Percentiles rank a stretch among this genome's conserved stretches.
Conservation (phyloP, 2,329 filamentous ascomycete species). For the Aspergillus ochraceus region DNA sequence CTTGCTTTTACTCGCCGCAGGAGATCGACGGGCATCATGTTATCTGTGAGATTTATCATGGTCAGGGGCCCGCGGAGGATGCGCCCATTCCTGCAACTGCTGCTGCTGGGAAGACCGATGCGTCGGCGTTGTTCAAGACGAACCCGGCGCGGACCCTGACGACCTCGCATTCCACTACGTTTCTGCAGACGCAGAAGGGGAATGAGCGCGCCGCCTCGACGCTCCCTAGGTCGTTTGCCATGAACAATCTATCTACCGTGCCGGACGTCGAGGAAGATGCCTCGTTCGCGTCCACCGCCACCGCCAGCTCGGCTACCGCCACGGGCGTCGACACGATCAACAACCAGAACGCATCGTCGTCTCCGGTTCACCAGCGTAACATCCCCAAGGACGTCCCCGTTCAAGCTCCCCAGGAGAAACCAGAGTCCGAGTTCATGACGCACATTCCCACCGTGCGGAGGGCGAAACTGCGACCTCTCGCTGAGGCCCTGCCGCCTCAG, state of each 20-base stretch:
- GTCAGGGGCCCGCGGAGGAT: constrained; percentile 64
- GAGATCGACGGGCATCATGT: constrained; percentile 69
- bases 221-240: constrained; percentile 41
- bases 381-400: constrained; percentile 20
- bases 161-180: constrained; percentile 36
- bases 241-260: constrained; percentile 37
- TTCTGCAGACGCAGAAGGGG: constrained; percentile 30
- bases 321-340: constrained; percentile 22
- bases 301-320: constrained; percentile 45
- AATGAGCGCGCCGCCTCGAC: constrained; percentile 32
- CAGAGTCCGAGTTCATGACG: constrained; percentile 50
- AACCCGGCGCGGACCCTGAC: constrained; percentile 36
- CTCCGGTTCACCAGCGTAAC: constrained; percentile 30
- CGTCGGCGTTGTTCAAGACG: constrained; percentile 27
- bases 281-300: constrained; percentile 38
- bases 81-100: constrained; percentile 56
- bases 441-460: constrained; percentile 67
- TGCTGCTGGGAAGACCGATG: constrained; percentile 23
- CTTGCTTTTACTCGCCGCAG: constrained; percentile 69
- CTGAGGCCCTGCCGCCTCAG: constrained; percentile 70
- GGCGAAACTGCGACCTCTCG: constrained; percentile 64
- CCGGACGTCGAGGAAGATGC: constrained; percentile 32
- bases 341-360: constrained; percentile 5
- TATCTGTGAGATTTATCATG: constrained; percentile 69
- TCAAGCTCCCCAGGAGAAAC: constrained; percentile 21